Base-by-base conservation (phyloP, 2,329 filamentous ascomycete species). In the Clarireedia hainanense region DNA sequence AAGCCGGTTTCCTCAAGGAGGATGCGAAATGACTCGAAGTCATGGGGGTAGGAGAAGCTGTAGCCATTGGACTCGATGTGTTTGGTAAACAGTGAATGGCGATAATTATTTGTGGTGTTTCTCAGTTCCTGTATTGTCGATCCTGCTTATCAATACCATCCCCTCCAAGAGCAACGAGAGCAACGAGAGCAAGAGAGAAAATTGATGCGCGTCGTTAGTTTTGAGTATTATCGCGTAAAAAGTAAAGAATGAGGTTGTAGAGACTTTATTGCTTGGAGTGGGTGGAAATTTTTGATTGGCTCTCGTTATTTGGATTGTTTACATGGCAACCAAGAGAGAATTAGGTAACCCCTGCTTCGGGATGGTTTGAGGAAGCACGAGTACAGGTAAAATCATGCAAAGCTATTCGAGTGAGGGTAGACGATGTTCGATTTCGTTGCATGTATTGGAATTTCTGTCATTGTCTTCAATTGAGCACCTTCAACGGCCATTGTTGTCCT, bases 11-110 rank as follows among this genome's bases (percentile, higher is more conserved):
- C 65, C 81, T 70, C 34, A 73, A 72, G 14, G 77, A 65, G 57
- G 69, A 73, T 52, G 71, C 74, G 64, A 74, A 75, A 64, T 76
- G 72, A 62, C 70, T 74, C 23, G 74, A 72, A 61, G 74, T 76
- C 65, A 78, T 72, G 37, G 81, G 79, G 5, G 80, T 82, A 55
- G 79, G 80, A 62, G 80, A 83, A 60, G 73, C 74, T 53, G 76
- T 73, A 57, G 79, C 73, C 78, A 81, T 81, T 60, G 42, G 24
- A 43, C 20, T 36, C 24, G 27, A 14, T 47, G 26, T 15, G 47
- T 39, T 36, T 30, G 20, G 10, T 37, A 46, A 46, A 42, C 20
- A 23, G 34, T 23, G 40, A 46, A 27, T 57, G 45, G 26, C 37
- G 40, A 49, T 53, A 53, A 42, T 56, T 24, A 45, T 23, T 57